phyloP scores from a whole-genome alignment of 176 grass and related monocot genomes.

The Avena sativa region DNA sequence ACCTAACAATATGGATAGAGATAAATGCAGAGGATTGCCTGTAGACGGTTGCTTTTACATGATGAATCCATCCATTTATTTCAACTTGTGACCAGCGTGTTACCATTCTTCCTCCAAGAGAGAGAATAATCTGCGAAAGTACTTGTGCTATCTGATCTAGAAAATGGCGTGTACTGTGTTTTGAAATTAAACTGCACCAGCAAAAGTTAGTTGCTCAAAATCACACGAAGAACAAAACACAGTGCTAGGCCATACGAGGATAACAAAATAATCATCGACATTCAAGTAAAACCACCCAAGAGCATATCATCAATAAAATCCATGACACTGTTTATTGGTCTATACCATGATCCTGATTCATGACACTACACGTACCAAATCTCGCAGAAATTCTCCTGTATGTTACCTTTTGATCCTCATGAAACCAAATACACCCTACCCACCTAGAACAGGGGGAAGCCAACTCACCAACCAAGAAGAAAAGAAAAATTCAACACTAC shows the following conservation, averaged over 20 bases:
- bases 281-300: conserved; percentile 35
- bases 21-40: neutral
- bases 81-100: neutral
- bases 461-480: conserved; percentile 51
- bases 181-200: neutral
- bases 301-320: conserved; percentile 47
- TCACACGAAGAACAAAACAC: neutral
- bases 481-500: conserved; percentile 49
- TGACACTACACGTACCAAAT: conserved; percentile 49
- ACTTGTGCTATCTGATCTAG: neutral
- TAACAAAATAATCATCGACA: neutral
- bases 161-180: neutral
- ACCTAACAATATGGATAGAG: conserved; percentile 12
- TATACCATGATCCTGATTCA: conserved; percentile 56
- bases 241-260: neutral
- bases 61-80: conserved; percentile 33
- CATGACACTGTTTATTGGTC: conserved; percentile 56
- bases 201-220: neutral
- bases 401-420: conserved; percentile 53
- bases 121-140: neutral
- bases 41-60: neutral
- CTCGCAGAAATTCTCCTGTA: conserved; percentile 41
- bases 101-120: neutral
- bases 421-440: conserved; percentile 53
- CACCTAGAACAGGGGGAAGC: conserved; percentile 47